A percentile compares a stretch with the other conserved stretches of the same genome.
Evolutionary conservation across 768 basidiomycete genomes (phyloP).

Genomic region (Pisolithus tinctorius): DNA sequence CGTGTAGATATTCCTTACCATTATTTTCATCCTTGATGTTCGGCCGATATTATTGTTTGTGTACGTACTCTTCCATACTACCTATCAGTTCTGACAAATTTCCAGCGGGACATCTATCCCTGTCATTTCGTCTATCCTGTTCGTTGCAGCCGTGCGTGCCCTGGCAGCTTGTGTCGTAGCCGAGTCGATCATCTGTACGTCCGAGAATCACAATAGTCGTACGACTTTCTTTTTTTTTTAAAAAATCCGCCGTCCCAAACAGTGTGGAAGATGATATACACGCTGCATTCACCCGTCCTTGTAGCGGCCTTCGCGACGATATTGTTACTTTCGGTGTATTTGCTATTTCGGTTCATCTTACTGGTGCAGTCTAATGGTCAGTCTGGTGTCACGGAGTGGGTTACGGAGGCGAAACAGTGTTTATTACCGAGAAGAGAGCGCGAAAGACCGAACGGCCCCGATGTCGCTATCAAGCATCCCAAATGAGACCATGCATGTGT

Average conservation of each 20-base stretch:
- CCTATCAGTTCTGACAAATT: conserved; percentile 4
- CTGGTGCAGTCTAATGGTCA: conserved; percentile 29
- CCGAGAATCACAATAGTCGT: neutral
- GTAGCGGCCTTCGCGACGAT: conserved; percentile 31
- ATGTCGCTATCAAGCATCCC: too few relatives aligned
- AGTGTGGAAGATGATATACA: conserved; percentile 30
- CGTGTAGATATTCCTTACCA: conserved; percentile 34
- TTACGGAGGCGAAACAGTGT: conserved; percentile 18
- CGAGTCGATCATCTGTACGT: conserved; percentile 25
- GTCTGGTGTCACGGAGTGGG: conserved; percentile 26
- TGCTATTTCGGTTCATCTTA: conserved; percentile 26
- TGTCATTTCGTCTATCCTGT: conserved; percentile 28
- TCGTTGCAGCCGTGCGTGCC: too few relatives aligned
- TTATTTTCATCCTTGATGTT: conserved; percentile 32
- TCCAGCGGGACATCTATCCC: conserved; percentile 29
- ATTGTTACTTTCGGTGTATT: conserved; percentile 25
- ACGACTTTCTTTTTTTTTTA: neutral
- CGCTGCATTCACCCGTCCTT: conserved; percentile 26
- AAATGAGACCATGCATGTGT: too few relatives aligned
- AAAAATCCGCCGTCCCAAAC: neutral
- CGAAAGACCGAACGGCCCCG: neutral
- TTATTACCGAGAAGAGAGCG: conserved; percentile 15
- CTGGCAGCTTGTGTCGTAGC: conserved; percentile 26
- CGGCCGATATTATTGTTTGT: conserved; percentile 31
- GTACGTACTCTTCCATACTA: conserved; percentile 23